Percentiles rank a stretch among this genome's conserved stretches.
Conservation (phyloP, 371 early-diverging fungal species). For the Chytridiales sp. region DNA sequence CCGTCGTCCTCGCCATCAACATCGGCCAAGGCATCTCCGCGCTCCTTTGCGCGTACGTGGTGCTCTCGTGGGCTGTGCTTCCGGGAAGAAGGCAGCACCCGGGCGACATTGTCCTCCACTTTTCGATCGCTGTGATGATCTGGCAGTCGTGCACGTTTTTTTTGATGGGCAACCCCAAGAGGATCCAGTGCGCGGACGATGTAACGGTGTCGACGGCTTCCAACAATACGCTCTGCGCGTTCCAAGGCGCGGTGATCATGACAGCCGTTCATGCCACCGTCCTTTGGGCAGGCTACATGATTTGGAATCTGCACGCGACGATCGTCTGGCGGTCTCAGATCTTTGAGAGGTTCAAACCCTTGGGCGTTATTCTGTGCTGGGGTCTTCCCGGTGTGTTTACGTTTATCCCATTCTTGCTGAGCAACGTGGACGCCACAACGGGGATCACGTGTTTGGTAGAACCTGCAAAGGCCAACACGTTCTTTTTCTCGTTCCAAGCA, state of each 20-base stretch:
- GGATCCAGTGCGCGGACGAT: slow-evolving; percentile 55
- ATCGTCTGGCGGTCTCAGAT: slow-evolving; percentile 66
- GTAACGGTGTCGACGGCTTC: slow-evolving; percentile 28
- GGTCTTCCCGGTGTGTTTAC: slow-evolving; percentile 56
- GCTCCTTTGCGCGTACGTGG: slow-evolving; percentile 49
- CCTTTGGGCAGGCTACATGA: slow-evolving; percentile 60
- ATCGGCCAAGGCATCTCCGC: slow-evolving; percentile 55
- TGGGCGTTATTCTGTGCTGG: slow-evolving; percentile 61
- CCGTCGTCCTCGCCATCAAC: slow-evolving; percentile 10
- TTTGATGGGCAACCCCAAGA: slow-evolving; percentile 52
- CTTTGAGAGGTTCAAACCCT: slow-evolving; percentile 54
- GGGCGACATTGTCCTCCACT: slow-evolving; percentile 63
- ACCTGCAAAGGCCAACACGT: slow-evolving; percentile 47
- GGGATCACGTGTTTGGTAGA: slow-evolving; percentile 62
- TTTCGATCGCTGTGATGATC: slow-evolving; percentile 53
- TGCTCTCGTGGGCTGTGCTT: slow-evolving; percentile 57
- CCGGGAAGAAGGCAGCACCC: slow-evolving; percentile 67
- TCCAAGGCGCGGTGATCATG: slow-evolving; percentile 58
- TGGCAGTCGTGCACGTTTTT: slow-evolving; percentile 45
- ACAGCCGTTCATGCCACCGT: slow-evolving; percentile 59
- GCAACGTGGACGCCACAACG: slow-evolving; percentile 59
- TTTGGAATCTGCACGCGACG: slow-evolving; percentile 65
- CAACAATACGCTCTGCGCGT: slow-evolving; percentile 62
- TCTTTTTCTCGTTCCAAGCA: slow-evolving; percentile 65
- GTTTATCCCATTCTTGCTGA: slow-evolving; percentile 46